Base-by-base conservation (phyloP, 2,329 filamentous ascomycete species). In the Aureobasidium sp. region DNA sequence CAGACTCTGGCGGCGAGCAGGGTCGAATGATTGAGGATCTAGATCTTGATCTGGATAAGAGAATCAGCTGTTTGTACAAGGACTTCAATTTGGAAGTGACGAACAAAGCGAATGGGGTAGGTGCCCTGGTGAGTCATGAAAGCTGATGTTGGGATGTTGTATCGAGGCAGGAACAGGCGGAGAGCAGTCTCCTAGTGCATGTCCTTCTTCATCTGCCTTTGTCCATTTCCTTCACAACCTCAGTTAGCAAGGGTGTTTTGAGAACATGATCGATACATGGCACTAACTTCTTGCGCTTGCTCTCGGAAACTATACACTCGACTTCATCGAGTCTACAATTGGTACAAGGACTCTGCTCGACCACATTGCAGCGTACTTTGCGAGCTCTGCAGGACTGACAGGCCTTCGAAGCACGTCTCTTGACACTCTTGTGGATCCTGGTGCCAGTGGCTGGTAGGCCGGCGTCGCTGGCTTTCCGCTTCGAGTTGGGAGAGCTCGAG, bases 301-400 rank as follows among this genome's bases (percentile, higher is more conserved):
- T 93, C 74, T 95, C 79, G 5, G 79, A 80, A 22, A 81, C 78
- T 63, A 81, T 79, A 75, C 88, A 91, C 72, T 90, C 86, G 63
- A 91, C 87, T 71, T 89, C 86, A 73, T 91, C 88, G 77, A 89
- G 84, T 66, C 89, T 82, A 76, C 91, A 95, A 75, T 96, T 96
- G 61, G 89, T 91, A 74, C 91, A 96, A 1, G 91, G 91, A 47
- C 87, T 87, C 73, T 85, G 84, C 74, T 96, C 91, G 63, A 94
- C 91, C 62, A 96, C 91, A 77, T 97, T 92, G 78, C 92, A 97
- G 62, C 92, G 85, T 45, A 97, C 92, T 74, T 97, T 97, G 71
- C 92, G 86, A 62, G 89, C 86, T 69, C 92, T 84, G 76, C 92
- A 96, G 68, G 88, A 91, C 65, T 91, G 90, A 73, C 92, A 97